Conservation (phyloP, 164 flowering plant genomes). For the Brasenia schreberi region DNA sequence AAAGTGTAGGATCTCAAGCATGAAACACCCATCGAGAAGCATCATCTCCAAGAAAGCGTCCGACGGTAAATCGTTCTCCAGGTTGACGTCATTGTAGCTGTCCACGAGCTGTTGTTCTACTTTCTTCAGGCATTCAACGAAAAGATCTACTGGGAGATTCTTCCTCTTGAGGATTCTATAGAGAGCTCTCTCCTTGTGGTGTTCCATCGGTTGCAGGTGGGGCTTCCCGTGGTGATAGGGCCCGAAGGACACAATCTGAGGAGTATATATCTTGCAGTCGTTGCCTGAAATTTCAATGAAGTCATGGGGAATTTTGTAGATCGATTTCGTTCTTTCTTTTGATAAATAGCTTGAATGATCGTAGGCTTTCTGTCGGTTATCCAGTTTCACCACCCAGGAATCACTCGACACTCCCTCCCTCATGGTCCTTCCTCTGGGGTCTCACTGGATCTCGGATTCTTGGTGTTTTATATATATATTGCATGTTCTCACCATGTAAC, state of each 20-base stretch:
- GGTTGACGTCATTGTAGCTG: not conserved
- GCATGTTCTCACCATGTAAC: too few relatives aligned
- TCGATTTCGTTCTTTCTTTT: not conserved
- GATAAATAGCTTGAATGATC: not conserved
- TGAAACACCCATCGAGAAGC: slow-evolving; percentile 14
- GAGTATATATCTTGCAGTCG: not conserved
- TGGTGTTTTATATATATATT: too few relatives aligned
- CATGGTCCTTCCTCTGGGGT: too few relatives aligned
- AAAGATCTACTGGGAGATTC: not conserved
- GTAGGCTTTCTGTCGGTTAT: not conserved
- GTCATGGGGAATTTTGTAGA: not conserved
- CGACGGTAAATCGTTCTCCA: not conserved
- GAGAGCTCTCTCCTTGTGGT: slow-evolving; percentile 7
- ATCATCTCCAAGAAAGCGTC: slow-evolving; percentile 6
- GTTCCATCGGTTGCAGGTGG: slow-evolving; percentile 7
- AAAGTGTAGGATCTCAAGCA: slow-evolving; percentile 3
- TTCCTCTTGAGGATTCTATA: not conserved
- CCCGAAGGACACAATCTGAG: slow-evolving; percentile 10
- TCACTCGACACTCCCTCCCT: too few relatives aligned
- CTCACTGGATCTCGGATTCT: too few relatives aligned
- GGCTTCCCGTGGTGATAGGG: slow-evolving; percentile 8
- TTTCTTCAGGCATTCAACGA: not conserved
- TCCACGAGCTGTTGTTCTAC: slow-evolving; percentile 1
- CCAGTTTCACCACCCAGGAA: not conserved
- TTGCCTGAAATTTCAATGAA: not conserved